Evolutionary conservation across 495 filamentous ascomycete species (phyloP).

Genomic region (Neurospora africana): DNA sequence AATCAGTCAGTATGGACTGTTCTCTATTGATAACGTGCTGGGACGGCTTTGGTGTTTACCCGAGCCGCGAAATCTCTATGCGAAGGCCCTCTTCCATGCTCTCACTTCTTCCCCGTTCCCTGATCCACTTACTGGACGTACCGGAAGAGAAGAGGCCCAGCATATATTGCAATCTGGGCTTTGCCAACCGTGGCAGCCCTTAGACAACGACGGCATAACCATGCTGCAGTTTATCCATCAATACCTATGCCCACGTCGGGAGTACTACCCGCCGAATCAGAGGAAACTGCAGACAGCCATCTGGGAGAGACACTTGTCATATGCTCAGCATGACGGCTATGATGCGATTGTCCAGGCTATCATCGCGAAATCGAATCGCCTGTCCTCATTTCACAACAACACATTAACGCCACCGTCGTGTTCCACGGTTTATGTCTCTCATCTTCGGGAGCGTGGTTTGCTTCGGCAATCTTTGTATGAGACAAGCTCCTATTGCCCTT

Average conservation of each 20-base stretch:
- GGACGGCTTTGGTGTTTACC: neutral
- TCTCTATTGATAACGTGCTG: neutral
- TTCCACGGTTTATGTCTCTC: neutral
- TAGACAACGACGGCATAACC: neutral
- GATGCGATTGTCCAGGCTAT: neutral
- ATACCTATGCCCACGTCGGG: neutral
- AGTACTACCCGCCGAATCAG: conserved; percentile 1
- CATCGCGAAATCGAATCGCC: neutral
- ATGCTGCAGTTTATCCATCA: neutral
- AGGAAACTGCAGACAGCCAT: neutral
- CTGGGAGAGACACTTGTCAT: neutral
- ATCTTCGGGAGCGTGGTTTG: neutral
- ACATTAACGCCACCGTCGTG: neutral
- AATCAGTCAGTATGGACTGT: neutral
- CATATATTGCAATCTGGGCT: neutral
- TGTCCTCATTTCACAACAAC: neutral
- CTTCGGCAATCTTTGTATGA: neutral
- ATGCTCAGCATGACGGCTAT: conserved; percentile 3
- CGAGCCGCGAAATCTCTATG: conserved; percentile 1
- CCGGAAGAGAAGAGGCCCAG: conserved; percentile 1
- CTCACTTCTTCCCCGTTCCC: conserved; percentile 1
- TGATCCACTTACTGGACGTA: conserved; percentile 1
- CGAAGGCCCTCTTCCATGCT: conserved; percentile 1
- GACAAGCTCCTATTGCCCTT: neutral
- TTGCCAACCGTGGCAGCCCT: neutral